Evolutionary conservation across 306 rosid species (phyloP).

Genomic region (Arachis stenosperma): DNA sequence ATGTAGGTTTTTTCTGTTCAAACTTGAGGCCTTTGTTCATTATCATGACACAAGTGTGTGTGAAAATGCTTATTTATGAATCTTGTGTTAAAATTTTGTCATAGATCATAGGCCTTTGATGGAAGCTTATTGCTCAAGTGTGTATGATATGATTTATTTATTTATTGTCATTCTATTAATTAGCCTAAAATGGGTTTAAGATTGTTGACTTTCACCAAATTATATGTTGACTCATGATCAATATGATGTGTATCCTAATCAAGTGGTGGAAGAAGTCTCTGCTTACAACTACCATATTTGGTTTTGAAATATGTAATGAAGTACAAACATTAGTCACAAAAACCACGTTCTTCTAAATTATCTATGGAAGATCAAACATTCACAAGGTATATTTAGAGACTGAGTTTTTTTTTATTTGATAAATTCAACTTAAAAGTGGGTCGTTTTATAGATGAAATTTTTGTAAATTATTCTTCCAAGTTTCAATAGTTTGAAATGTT

Average conservation of each 20-base stretch:
- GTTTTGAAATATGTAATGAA: conserved; percentile 3
- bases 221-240: not conserved
- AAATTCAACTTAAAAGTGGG: too few relatives aligned
- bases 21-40: conserved; percentile 19
- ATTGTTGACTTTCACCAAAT: conserved; percentile 12
- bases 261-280: conserved; percentile 17
- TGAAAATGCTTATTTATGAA: conserved; percentile 34
- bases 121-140: conserved; percentile 24
- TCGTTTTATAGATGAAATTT: too few relatives aligned
- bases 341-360: too few relatives aligned
- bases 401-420: too few relatives aligned
- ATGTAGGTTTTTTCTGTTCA: conserved; percentile 21
- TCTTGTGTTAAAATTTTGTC: conserved; percentile 53
- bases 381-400: too few relatives aligned
- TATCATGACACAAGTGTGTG: conserved; percentile 40
- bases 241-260: conserved; percentile 10
- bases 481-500: too few relatives aligned
- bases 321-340: not conserved
- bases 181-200: not conserved
- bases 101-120: conserved; percentile 18
- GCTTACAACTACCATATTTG: not conserved
- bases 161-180: conserved; percentile 13
- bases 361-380: too few relatives aligned
- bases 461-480: too few relatives aligned
- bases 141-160: conserved; percentile 7